These are phyloP conservation scores for Globisporangium emineosum DNA, from an alignment of 352 stramenopile genomes.

Conservation along the genomic window DNA sequence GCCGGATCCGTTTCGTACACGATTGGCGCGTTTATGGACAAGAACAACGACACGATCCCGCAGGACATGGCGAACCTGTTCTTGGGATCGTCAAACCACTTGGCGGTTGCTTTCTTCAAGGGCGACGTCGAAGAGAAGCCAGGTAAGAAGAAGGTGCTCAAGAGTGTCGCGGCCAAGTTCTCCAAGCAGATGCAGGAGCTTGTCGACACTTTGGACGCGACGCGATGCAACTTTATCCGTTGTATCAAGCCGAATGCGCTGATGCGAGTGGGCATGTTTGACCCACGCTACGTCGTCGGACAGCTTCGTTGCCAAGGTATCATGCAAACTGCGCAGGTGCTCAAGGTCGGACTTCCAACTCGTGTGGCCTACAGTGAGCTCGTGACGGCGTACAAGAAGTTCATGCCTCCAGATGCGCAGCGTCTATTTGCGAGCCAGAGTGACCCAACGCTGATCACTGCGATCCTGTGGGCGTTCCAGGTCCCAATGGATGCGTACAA, in stretches of 20 bases:
- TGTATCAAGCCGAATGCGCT: slow-evolving; percentile 88
- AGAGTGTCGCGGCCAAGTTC: slow-evolving; percentile 65
- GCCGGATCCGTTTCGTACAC: slow-evolving; percentile 88
- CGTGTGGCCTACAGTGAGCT: slow-evolving; percentile 78
- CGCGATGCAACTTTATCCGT: slow-evolving; percentile 86
- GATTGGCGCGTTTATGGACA: slow-evolving; percentile 88
- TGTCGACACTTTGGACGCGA: slow-evolving; percentile 73
- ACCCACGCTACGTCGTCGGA: slow-evolving; percentile 74
- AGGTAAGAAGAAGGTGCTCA: slow-evolving; percentile 81
- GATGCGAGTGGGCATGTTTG: slow-evolving; percentile 72
- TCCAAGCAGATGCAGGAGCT: slow-evolving; percentile 80
- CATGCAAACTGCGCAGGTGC: slow-evolving; percentile 85
- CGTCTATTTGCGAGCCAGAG: slow-evolving; percentile 70
- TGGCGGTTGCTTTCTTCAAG: slow-evolving; percentile 69
- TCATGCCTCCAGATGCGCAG: slow-evolving; percentile 64
- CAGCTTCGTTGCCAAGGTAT: slow-evolving; percentile 86
- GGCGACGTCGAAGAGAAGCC: slow-evolving; percentile 50
- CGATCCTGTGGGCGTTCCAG: slow-evolving; percentile 84
- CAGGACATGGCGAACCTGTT: slow-evolving; percentile 85
- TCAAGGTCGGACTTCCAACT: slow-evolving; percentile 83
- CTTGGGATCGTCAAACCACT: slow-evolving; percentile 53
- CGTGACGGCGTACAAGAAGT: slow-evolving; percentile 61
- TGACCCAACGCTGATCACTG: slow-evolving; percentile 69
- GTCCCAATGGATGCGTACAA: slow-evolving; percentile 77
- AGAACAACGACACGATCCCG: slow-evolving; percentile 90